phyloP scores from a whole-genome alignment of 176 grass and related monocot species.

The Ananas comosus region DNA sequence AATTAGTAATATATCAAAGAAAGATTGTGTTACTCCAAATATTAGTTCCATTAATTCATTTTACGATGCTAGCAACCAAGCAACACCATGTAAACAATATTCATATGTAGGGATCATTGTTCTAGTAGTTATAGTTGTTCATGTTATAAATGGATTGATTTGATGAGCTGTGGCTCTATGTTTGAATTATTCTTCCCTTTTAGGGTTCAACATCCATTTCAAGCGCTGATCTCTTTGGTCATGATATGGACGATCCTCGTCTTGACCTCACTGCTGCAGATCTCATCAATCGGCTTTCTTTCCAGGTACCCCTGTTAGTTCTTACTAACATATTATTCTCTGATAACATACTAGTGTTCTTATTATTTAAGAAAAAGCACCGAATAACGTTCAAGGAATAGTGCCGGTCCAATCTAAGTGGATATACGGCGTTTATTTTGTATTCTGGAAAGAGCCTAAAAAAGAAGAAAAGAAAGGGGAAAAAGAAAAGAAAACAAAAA shows the following conservation, averaged over 20 bases:
- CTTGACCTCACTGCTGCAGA: slow-evolving; percentile 60
- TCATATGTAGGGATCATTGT: too few relatives aligned
- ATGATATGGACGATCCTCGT: slow-evolving; percentile 24
- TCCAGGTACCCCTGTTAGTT: slow-evolving; percentile 38
- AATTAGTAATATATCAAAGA: too few relatives aligned
- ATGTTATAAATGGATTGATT: background rate
- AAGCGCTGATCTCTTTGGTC: slow-evolving; percentile 69
- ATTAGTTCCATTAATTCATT: too few relatives aligned
- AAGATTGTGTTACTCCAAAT: too few relatives aligned
- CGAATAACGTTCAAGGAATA: background rate
- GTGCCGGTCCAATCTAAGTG: too few relatives aligned
- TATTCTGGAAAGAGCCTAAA: too few relatives aligned
- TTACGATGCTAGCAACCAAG: too few relatives aligned
- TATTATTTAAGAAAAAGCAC: background rate
- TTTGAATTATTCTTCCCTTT: background rate
- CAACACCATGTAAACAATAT: too few relatives aligned
- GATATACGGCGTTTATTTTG: too few relatives aligned
- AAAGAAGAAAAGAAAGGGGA: too few relatives aligned
- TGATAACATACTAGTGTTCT: background rate
- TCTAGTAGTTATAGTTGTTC: background rate
- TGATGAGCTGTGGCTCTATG: background rate
- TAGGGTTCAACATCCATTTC: slow-evolving; percentile 79
- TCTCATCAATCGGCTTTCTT: slow-evolving; percentile 71
- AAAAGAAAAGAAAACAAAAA: too few relatives aligned
- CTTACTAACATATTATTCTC: background rate